Percentiles rank a stretch among this genome's conserved stretches.
phyloP scores from a whole-genome alignment of 352 stramenopile species.

The Pythium insidiosum region DNA sequence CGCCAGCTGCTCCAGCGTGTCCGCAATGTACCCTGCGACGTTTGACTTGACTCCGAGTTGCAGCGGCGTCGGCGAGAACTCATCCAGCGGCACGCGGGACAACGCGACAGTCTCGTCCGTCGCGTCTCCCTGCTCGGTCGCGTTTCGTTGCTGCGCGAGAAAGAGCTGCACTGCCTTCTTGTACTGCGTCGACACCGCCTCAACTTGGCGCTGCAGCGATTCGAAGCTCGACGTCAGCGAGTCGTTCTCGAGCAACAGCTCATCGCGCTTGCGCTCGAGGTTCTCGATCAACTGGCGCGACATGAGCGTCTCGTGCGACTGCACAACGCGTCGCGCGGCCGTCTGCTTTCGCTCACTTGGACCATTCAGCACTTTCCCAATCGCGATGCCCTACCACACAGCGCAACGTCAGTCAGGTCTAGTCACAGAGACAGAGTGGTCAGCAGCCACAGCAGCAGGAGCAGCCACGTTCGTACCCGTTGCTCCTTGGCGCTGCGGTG shows the following conservation, averaged over 20 bases:
- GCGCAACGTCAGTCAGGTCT: no score
- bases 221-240: constrained; percentile 47
- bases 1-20: constrained; percentile 35
- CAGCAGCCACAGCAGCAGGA: not conserved
- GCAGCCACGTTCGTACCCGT: constrained; percentile 19
- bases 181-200: constrained; percentile 61
- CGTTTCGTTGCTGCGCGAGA: constrained; percentile 64
- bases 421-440: no score
- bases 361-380: constrained; percentile 37
- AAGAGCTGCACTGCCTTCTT: constrained; percentile 68
- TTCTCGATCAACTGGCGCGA: constrained; percentile 56
- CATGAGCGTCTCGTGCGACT: constrained; percentile 52
- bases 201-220: constrained; percentile 41
- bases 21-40: constrained; percentile 38
- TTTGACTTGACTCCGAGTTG: constrained; percentile 55
- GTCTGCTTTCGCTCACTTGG: constrained; percentile 23
- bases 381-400: constrained; percentile 37
- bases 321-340: constrained; percentile 10
- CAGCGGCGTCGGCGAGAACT: constrained; percentile 57
- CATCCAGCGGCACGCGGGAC: constrained; percentile 43
- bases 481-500: constrained; percentile 47
- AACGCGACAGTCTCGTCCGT: constrained; percentile 41
- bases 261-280: constrained; percentile 48
- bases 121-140: no score
- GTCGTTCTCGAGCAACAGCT: constrained; percentile 61